Percentiles rank a stretch among this genome's conserved stretches.
phyloP scores from a whole-genome alignment of 306 rosid species.

The Psophocarpus tetragonolobus region DNA sequence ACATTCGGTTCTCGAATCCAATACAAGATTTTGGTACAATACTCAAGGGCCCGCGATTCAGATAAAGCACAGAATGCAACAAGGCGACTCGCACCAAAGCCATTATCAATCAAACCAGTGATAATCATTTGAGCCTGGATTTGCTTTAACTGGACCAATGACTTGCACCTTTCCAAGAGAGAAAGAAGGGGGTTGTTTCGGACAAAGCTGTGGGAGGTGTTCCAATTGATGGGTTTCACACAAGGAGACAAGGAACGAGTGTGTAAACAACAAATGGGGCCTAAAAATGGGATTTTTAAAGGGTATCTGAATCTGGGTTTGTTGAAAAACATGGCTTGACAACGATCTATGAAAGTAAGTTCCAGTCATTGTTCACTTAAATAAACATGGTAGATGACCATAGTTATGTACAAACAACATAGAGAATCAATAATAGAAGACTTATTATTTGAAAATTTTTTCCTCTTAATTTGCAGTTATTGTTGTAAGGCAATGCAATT shows the following conservation, averaged over 20 bases:
- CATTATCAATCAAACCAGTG: conserved; percentile 51
- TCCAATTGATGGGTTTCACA: conserved; percentile 60
- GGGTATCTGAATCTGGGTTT: conserved; percentile 32
- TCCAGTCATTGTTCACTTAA: background rate
- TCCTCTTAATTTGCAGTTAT: background rate
- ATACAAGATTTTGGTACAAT: conserved; percentile 54
- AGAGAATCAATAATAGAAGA: background rate
- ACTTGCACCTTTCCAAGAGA: conserved; percentile 60
- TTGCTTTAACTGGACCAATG: conserved; percentile 65
- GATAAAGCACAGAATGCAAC: conserved; percentile 80
- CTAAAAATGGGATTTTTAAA: background rate
- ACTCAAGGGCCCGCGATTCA: conserved; percentile 49
- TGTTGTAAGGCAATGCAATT: background rate
- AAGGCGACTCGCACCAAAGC: conserved; percentile 69
- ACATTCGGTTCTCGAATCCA: conserved; percentile 40
- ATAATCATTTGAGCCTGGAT: conserved; percentile 72
- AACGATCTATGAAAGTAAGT: background rate
- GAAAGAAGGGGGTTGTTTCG: conserved; percentile 57
- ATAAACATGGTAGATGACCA: background rate
- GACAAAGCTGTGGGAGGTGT: conserved; percentile 54
- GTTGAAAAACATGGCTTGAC: conserved; percentile 35
- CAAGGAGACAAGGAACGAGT: conserved; percentile 46
- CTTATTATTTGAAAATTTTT: background rate
- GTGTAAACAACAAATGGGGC: conserved; percentile 27
- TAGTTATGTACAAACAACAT: background rate